A percentile compares a stretch with the other conserved stretches of the same genome.
Conservation (phyloP, 768 basidiomycete genomes). For the Sarcodon sp. region DNA sequence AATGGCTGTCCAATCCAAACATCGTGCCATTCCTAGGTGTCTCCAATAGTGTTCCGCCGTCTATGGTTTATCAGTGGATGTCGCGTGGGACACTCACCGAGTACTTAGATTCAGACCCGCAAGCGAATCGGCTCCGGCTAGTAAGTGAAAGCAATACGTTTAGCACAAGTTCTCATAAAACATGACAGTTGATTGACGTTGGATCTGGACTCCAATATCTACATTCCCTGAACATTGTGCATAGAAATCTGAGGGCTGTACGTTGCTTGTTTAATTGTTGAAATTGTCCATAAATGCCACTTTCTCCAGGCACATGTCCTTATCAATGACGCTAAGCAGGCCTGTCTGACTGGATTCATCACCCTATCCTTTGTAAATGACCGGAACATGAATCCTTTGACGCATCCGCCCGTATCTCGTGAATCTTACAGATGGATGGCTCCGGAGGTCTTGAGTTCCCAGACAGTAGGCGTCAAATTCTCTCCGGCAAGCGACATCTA, state of each 20-base stretch:
- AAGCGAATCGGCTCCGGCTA: background rate
- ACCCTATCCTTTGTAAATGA: slow-evolving; percentile 5
- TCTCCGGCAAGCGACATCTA: slow-evolving; percentile 7
- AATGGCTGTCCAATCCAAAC: background rate
- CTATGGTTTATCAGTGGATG: slow-evolving; percentile 4
- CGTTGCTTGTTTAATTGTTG: no score
- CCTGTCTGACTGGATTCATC: slow-evolving; percentile 9
- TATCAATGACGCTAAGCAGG: slow-evolving; percentile 3
- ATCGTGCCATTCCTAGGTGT: background rate
- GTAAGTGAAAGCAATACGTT: background rate
- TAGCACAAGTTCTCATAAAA: no score
- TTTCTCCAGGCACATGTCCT: slow-evolving; percentile 3
- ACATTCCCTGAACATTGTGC: no score
- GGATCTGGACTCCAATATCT: no score
- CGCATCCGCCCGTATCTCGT: background rate
- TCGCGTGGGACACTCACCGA: background rate
- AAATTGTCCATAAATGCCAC: no score
- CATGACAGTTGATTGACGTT: no score
- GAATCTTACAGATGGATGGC: slow-evolving; percentile 8
- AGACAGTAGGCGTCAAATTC: background rate
- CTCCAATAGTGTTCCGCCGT: background rate
- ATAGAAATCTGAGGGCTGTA: no score
- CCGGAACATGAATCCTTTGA: background rate
- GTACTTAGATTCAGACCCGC: background rate
- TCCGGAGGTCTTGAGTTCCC: slow-evolving; percentile 4